Percentiles rank a stretch among this genome's conserved stretches.
These are phyloP conservation scores for Tilletia indica DNA, from an alignment of 1,284 basidiomycete genomes.

Conservation along the genomic window DNA sequence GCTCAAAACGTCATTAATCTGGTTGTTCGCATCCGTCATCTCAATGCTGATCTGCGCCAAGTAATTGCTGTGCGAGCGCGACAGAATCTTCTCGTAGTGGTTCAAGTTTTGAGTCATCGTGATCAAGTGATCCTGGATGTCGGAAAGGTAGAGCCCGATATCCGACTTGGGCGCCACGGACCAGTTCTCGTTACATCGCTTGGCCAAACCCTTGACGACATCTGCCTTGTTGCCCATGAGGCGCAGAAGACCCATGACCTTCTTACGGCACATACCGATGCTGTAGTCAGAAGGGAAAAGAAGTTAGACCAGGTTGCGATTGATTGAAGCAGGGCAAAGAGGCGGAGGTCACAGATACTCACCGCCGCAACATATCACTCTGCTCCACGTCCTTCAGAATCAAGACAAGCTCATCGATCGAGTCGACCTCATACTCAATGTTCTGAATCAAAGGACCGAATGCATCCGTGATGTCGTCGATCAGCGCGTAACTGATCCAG, in stretches of 20 bases:
- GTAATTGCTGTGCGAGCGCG: slow-evolving; percentile 95
- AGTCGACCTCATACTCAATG: slow-evolving; percentile 99
- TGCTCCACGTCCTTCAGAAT: slow-evolving; percentile 86
- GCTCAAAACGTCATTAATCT: slow-evolving; percentile 98
- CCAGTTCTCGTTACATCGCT: slow-evolving; percentile 98
- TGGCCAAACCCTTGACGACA: slow-evolving; percentile 96
- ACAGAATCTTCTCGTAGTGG: slow-evolving; percentile 98
- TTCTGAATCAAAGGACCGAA: slow-evolving; percentile 97
- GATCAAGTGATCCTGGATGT: slow-evolving; percentile 88
- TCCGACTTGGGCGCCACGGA: slow-evolving; percentile 94
- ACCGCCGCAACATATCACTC: slow-evolving; percentile 69
- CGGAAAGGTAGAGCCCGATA: slow-evolving; percentile 91
- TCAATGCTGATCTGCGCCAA: slow-evolving; percentile 54
- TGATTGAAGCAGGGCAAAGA: background rate
- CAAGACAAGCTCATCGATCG: slow-evolving; percentile 93
- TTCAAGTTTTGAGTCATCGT: slow-evolving; percentile 99
- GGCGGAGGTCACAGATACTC: background rate
- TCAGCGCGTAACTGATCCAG: slow-evolving; percentile 99
- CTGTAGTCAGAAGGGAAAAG: slow-evolving; percentile 57
- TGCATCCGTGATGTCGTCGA: slow-evolving; percentile 99
- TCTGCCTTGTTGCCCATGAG: slow-evolving; percentile 99
- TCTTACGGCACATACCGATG: slow-evolving; percentile 97
- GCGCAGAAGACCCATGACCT: slow-evolving; percentile 92
- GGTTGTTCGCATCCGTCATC: slow-evolving; percentile 90
- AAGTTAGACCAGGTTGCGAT: background rate